Base-by-base conservation (phyloP, 108 stramenopile species). In the Schizochytrium sp. region DNA sequence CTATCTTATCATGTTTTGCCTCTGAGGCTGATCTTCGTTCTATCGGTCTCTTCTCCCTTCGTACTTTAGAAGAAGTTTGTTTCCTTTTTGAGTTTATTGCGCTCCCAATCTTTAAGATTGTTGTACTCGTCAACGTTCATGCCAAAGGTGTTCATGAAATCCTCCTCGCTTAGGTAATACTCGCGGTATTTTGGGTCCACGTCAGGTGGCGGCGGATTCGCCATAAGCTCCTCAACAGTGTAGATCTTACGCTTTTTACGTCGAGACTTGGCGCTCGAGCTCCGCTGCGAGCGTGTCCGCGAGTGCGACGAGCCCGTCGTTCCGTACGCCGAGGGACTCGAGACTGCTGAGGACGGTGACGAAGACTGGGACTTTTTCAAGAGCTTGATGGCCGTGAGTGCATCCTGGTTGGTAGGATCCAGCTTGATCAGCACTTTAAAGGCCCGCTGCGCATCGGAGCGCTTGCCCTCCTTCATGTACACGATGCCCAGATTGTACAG, bases 391-490 rank as follows among this genome's bases (percentile, higher is more conserved):
- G 76, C 76, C 76, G 28, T 25, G 8, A 0, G 3, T 34, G 76
- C 76, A 23, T 83, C 76, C 25, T 12, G 6, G 76, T 83, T 83
- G 6, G 0, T 21, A 12, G 45, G 76, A 4, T 83, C 76, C 0
- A 83, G n/a, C 28, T 83, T 34, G 4, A 12, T 14, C 45, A 83
- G 51, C 19, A 23, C 76, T 45, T 83, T 83, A 47, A 83, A 53
- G 45, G 45, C 76, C 14, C 76, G 45, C 0, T 45, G 28, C n/a
- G 76, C 76, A 34, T 83, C 76, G 12, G 44, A 43, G 28, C 51
- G 51, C n/a, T 83, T 83, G 45, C 76, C 18, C n/a, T 53, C 76
- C 28, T 28, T 83, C 76, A 83, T 83, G 76, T 83, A 83, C 45
- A 83, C 51, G 48, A 83, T 12, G 48, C 76, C 76, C 48, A 83